Evolutionary conservation across 345 rosid species (phyloP).

Genomic region (Eutrema heterophyllum): DNA sequence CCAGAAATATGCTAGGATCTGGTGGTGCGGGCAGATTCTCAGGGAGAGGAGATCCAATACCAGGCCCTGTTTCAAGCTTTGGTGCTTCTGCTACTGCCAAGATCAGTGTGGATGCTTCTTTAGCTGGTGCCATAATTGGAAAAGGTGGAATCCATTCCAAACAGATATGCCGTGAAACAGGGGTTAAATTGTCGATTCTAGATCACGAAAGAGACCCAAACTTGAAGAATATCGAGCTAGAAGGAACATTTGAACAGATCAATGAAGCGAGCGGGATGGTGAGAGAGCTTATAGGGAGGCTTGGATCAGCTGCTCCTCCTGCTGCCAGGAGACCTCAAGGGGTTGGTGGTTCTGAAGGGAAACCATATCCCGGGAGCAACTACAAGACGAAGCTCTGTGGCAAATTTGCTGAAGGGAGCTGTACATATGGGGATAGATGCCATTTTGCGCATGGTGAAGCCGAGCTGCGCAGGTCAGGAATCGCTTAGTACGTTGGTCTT

Average conservation of each 20-base stretch:
- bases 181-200: slow-evolving; percentile 62
- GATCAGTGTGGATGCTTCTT: slow-evolving; percentile 79
- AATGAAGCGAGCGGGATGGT: slow-evolving; percentile 78
- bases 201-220: slow-evolving; percentile 70
- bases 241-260: slow-evolving; percentile 84
- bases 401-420: slow-evolving; percentile 64
- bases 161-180: slow-evolving; percentile 75
- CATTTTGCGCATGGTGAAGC: slow-evolving; percentile 89
- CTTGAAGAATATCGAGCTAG: slow-evolving; percentile 71
- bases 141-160: slow-evolving; percentile 77
- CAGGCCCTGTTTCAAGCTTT: slow-evolving; percentile 56
- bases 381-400: slow-evolving; percentile 87
- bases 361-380: slow-evolving; percentile 44
- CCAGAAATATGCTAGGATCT: slow-evolving; percentile 49
- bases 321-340: slow-evolving; percentile 21
- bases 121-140: slow-evolving; percentile 83
- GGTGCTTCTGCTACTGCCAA: slow-evolving; percentile 85
- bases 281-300: slow-evolving; percentile 55
- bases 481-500: background rate
- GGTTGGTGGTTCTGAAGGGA: slow-evolving; percentile 36
- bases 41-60: slow-evolving; percentile 36
- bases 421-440: slow-evolving; percentile 84
- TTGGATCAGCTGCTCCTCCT: slow-evolving; percentile 33
- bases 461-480: slow-evolving; percentile 52
- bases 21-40: slow-evolving; percentile 40